Percentiles rank a stretch among this genome's conserved stretches.
These are phyloP conservation scores for Globisporangium spinosum DNA, from an alignment of 352 stramenopile genomes.

Conservation along the genomic window DNA sequence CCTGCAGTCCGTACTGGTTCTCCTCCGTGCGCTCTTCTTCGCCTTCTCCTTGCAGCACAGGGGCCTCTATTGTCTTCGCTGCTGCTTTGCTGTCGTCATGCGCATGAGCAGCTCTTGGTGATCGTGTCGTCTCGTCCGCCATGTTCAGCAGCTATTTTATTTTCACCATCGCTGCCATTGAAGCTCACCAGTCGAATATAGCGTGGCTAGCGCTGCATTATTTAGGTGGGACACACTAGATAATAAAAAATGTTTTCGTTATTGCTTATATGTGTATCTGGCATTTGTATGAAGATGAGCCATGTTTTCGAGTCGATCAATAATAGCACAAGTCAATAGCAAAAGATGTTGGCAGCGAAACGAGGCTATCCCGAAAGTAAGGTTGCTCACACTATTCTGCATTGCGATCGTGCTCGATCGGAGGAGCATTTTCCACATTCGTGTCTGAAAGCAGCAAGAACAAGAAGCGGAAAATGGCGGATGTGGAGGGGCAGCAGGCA, in stretches of 20 bases:
- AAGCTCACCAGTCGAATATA: neutral
- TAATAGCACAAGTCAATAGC: neutral
- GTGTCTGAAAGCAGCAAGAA: neutral
- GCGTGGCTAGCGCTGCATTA: neutral
- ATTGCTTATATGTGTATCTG: neutral
- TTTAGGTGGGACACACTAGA: neutral
- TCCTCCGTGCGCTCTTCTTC: conserved; percentile 22
- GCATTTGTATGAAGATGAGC: neutral
- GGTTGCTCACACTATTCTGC: neutral
- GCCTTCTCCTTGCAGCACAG: neutral
- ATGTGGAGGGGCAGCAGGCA: conserved; percentile 20
- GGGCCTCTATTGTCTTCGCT: neutral
- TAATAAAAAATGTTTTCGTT: neutral
- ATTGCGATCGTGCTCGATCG: neutral
- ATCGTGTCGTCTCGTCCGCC: neutral
- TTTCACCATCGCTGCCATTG: neutral
- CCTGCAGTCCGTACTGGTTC: conserved; percentile 70
- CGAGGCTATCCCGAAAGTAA: neutral
- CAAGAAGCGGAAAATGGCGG: conserved; percentile 22
- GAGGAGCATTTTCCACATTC: neutral
- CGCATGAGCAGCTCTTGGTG: neutral
- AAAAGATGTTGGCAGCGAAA: neutral
- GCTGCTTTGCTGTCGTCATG: neutral
- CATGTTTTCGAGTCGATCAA: neutral
- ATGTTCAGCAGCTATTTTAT: neutral